Evolutionary conservation across 306 rosid species (phyloP).

Genomic region (Psophocarpus tetragonolobus): DNA sequence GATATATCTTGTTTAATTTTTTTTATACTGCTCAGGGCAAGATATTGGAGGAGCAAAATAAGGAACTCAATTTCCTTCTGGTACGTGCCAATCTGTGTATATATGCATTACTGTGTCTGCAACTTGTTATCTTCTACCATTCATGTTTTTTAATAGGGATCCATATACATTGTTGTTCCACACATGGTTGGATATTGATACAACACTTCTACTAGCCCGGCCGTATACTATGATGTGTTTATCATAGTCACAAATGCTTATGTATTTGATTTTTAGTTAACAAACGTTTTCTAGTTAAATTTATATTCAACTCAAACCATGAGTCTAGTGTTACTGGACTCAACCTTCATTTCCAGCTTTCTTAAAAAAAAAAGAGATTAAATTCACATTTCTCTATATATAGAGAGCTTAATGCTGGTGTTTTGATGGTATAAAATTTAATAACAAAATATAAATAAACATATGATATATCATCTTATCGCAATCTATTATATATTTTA

Average conservation of each 20-base stretch:
- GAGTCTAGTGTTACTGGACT: neutral
- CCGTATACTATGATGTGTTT: neutral
- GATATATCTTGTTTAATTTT: neutral
- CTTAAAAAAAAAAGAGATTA: neutral
- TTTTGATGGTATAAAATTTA: too few species aligned
- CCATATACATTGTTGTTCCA: neutral
- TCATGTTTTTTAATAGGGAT: neutral
- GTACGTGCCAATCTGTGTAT: constrained; percentile 41
- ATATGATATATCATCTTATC: too few species aligned
- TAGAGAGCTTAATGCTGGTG: too few species aligned
- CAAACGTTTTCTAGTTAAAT: too few species aligned
- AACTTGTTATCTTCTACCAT: neutral
- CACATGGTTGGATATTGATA: neutral
- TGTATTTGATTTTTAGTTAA: neutral
- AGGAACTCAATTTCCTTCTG: constrained; percentile 69
- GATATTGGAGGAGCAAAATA: constrained; percentile 67
- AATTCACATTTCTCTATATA: too few species aligned
- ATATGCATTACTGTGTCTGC: neutral
- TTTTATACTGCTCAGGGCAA: constrained; percentile 41
- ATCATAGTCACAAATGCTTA: neutral
- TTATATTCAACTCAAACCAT: neutral
- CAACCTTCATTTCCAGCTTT: too few species aligned
- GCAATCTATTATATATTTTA: too few species aligned
- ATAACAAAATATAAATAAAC: too few species aligned
- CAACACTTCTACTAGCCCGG: neutral